A percentile compares a stretch with the other conserved stretches of the same genome.
Conservation (phyloP, 805 yeast genomes). For the Hanseniaspora meyeri region DNA sequence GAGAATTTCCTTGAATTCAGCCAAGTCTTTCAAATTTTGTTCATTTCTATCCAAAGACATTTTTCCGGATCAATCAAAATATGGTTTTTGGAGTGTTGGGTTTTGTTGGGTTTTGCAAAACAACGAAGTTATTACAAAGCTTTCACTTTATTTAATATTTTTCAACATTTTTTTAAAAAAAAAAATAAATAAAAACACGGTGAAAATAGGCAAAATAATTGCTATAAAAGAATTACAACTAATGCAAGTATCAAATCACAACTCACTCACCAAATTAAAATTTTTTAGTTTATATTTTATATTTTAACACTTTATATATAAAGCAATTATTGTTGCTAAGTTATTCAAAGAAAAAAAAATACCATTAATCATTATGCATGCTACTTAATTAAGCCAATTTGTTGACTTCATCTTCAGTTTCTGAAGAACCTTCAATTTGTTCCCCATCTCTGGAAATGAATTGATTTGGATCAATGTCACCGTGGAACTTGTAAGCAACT, state of each 20-base stretch:
- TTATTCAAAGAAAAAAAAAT: not conserved
- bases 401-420: slow-evolving; percentile 13
- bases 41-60: not conserved
- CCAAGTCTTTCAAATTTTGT: not conserved
- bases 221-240: too few species aligned
- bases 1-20: not conserved
- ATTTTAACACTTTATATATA: too few species aligned
- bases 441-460: slow-evolving; percentile 6
- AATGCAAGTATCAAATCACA: too few species aligned
- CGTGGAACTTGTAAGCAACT: slow-evolving; percentile 69
- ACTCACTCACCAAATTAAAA: too few species aligned
- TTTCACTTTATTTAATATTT: too few species aligned
- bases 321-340: not conserved
- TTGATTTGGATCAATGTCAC: slow-evolving; percentile 44
- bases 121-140: too few species aligned
- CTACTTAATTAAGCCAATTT: slow-evolving; percentile 5
- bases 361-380: not conserved
- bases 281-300: too few species aligned
- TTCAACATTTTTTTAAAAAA: too few species aligned
- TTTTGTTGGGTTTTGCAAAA: not conserved
- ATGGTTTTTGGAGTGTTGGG: not conserved
- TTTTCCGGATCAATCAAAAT: not conserved
- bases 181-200: too few species aligned
- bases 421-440: slow-evolving; percentile 12
- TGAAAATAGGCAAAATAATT: too few species aligned